phyloP scores from a whole-genome alignment of 305 asterid genomes.

The Fraxinus nigra region DNA sequence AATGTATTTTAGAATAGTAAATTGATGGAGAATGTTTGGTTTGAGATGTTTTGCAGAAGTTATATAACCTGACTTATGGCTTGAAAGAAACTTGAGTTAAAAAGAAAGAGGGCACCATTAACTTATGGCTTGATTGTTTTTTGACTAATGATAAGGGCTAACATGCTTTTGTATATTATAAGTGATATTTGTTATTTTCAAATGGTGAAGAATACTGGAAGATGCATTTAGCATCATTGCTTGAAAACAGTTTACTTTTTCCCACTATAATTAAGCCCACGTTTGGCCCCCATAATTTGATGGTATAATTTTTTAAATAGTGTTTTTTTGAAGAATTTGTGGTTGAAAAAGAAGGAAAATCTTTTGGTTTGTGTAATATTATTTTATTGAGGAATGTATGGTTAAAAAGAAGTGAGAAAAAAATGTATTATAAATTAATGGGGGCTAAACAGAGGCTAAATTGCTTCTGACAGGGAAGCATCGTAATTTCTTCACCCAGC shows the following conservation, averaged over 20 bases:
- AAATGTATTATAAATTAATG: too few relatives aligned
- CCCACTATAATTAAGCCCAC: background rate
- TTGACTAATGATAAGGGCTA: background rate
- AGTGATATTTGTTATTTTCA: background rate
- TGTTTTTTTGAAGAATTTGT: background rate
- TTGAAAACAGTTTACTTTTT: background rate
- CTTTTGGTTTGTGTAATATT: too few relatives aligned
- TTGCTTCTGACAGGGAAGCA: background rate
- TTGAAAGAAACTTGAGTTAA: background rate
- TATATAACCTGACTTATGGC: background rate
- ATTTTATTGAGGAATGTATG: too few relatives aligned
- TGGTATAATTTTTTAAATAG: background rate
- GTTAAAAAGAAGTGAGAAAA: too few relatives aligned
- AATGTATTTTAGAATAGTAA: background rate
- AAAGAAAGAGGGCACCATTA: background rate
- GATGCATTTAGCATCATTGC: background rate
- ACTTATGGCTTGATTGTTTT: background rate
- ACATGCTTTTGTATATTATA: background rate
- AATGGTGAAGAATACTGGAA: background rate
- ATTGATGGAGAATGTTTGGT: background rate
- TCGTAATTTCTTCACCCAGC: background rate
- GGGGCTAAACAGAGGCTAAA: background rate
- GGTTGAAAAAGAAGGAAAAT: too few relatives aligned
- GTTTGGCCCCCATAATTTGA: background rate
- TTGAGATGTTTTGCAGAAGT: slow-evolving; percentile 18